Evolutionary conservation across 345 rosid genomes (phyloP), one percentile per base, ranked within the genome.

Genomic region (Populus simonii): DNA sequence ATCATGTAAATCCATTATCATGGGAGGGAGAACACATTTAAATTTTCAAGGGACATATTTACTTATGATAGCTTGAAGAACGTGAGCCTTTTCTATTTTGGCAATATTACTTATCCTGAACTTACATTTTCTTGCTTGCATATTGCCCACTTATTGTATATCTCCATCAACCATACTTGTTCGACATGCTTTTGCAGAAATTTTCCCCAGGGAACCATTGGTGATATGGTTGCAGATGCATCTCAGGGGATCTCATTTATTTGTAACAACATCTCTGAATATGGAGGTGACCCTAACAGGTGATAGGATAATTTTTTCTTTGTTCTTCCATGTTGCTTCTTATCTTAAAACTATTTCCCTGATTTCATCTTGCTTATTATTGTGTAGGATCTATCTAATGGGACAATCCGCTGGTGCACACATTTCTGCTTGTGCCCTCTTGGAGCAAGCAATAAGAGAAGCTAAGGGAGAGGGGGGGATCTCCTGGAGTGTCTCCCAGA

Each of bases 351-450:
- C 73, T 72, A 25, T 75, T 66, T 68, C 62, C 62, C 72, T 83
- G 38, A 72, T 76, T 27, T 81, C 22, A 29, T 80, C 36, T 11
- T 80, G 20, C 29, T 78, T 84, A 18, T 80, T 84, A 23, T 74
- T 78, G 70, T 57, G 31, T 61, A 82, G 85, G 76, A 82, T 82
- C 47, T 82, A 78, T 74, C 74, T 78, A 36, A 82, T 82, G 81
- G 85, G 85, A 41, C 85, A 82, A 29, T 82, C 85, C 43, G 82
- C 82, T 31, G 85, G 85, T 55, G 82, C 85, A 31, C 85, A 78
- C 61, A 82, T 82, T 82, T 65, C 85, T 41, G 62, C 85, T 55
- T 78, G 85, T 71, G 77, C 38, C 61, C 85, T 82, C 35, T 65
- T 82, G 70, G 85, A 82, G 53, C 85, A 82, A 75, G 85, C 85